Base-by-base conservation (phyloP, 202 grass and related monocot genomes). In the Setaria viridis region DNA sequence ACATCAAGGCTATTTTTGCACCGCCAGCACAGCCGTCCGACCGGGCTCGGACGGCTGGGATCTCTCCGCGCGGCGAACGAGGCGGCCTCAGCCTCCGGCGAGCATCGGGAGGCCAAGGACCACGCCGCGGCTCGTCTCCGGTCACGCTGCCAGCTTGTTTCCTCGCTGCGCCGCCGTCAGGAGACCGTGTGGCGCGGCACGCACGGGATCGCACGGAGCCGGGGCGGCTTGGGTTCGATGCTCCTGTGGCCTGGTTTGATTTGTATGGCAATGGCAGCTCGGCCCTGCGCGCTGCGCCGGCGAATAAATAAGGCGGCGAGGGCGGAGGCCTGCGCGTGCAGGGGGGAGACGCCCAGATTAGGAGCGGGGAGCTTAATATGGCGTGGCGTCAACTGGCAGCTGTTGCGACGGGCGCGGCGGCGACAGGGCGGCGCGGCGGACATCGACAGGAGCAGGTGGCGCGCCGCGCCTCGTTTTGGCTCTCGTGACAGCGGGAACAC, bases 1-100 rank as follows among this genome's bases (percentile, higher is more conserved):
- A 4, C 50, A 20, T 20, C 35, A 7, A 72, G 1, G 32, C 72
- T 74, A 74, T 74, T 79, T 79, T 50, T 50, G 46, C 30, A 10
- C 65, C 35, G n/a, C 3, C 62, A 50, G 32, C 29, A n/a, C 53
- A 60, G 74, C 84, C 76, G 84, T 72, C 66, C 63, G 84, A 21
- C 12, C 2, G 6, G 11, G 2, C 2, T 56, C 50, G 62, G 82
- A 85, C 53, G 83, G 83, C 83, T 62, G 74, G 59, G 54, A 21
- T 11, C 1, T 35, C 2, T 37, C 70, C 29, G 10, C 41, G 14
- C 21, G 46, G 70, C 70, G 32, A 53, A 34, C 49, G 29, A 17
- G 47, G 14, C 29, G 70, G 46, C 19, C 30, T 47, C 46, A 19
- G 10, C 32, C 81, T 56, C 51, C 51, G 19, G 72, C 72, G 72